Evolutionary conservation across 1,284 basidiomycete species (phyloP).

Genomic region (Austropuccinia psidii): DNA sequence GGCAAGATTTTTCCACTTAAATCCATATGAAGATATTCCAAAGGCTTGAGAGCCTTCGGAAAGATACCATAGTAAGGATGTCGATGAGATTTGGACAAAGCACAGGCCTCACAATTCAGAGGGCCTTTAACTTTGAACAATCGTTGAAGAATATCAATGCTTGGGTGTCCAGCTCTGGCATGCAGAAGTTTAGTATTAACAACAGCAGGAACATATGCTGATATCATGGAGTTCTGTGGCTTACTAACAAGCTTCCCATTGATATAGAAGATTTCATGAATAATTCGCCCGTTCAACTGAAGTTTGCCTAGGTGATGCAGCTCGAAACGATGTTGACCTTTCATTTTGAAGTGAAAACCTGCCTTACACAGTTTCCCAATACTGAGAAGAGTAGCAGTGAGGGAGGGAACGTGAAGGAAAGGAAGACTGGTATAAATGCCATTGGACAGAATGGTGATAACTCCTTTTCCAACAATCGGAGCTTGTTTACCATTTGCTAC

Average conservation of each 20-base stretch:
- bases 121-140: not conserved
- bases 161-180: not conserved
- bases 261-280: not conserved
- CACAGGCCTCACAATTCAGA: not conserved
- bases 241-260: not conserved
- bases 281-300: no score
- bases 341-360: no score
- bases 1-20: slow-evolving; percentile 7
- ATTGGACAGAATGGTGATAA: no score
- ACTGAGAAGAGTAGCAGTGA: not conserved
- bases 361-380: not conserved
- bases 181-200: not conserved
- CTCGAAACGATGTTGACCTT: no score
- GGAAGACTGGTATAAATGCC: no score
- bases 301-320: no score
- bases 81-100: not conserved
- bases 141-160: not conserved
- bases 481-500: no score
- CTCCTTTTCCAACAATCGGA: no score
- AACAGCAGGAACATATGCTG: no score
- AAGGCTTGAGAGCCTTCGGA: not conserved
- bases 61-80: not conserved
- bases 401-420: not conserved
- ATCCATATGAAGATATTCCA: slow-evolving; percentile 2
- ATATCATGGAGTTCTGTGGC: no score